Evolutionary conservation across 2,329 filamentous ascomycete genomes (phyloP), one percentile per base, ranked within the genome.

Genomic region (Leptographium flavum): DNA sequence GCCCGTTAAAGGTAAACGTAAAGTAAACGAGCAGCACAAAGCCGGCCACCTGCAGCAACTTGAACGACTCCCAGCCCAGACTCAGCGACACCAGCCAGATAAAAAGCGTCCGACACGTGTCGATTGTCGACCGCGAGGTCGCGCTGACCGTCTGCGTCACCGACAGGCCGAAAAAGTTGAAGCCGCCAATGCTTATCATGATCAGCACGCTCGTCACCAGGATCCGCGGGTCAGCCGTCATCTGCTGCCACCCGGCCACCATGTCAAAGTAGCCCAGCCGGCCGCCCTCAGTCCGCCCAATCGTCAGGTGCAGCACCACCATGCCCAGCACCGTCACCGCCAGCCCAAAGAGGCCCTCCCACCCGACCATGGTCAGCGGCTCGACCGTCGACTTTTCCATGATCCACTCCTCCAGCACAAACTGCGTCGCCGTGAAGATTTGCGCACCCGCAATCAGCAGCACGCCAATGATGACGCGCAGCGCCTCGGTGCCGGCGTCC

Each of bases 141-240:
- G 92, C 92, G 51, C 84, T 93, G 53, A 98, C 87, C 50, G 67
- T 80, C 49, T 86, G 79, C 1, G 92, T 98, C 9, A 98, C 90
- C 1, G 85, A 92, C 10, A 98, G 75, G 8, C 92, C 92, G 63
- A 98, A 98, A 70, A 94, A 98, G 67, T 98, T 98, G 75, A 96
- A 98, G 45, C 90, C 88, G 83, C 90, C 90, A 56, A 98, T 98
- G 57, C 87, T 94, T 53, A 98, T 74, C 92, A 98, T 98, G 60
- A 96, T 96, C 47, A 94, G 63, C 8, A 96, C 45, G 52, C 87
- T 94, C 21, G 85, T 85, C 3, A 88, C 55, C 27, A 81, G 75
- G 49, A 98, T 79, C 15, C 74, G 66, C 43, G 68, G 74, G 62
- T 88, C 79, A 31, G 79, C 68, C 10, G 77, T 78, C 63, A 98